Conservation (phyloP, 768 basidiomycete genomes). For the Russula emetica region DNA sequence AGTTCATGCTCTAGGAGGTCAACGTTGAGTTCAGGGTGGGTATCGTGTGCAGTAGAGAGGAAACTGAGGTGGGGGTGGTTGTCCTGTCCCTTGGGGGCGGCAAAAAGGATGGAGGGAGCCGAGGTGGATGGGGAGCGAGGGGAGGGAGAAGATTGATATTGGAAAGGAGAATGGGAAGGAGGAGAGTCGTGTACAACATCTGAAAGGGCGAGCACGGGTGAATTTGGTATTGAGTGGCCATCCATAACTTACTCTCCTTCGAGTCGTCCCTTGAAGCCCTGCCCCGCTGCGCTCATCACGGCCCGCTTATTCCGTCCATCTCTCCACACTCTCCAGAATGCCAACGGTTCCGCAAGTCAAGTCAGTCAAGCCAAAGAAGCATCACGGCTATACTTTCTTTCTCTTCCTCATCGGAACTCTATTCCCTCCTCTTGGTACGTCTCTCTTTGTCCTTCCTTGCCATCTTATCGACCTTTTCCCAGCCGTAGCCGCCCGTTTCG, state of each 20-base stretch:
- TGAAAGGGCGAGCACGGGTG: conserved; percentile 65
- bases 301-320: not conserved
- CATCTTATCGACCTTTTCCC: conserved; percentile 14
- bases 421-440: conserved; percentile 83
- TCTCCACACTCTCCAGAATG: not conserved
- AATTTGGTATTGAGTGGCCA: conserved; percentile 36
- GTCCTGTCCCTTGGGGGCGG: conserved; percentile 26
- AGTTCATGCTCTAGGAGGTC: conserved; percentile 65
- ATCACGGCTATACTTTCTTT: conserved; percentile 78
- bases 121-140: conserved; percentile 19
- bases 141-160: conserved; percentile 31
- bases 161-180: conserved; percentile 46
- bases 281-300: not conserved
- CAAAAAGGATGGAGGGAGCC: conserved; percentile 26
- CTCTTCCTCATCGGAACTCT: conserved; percentile 88
- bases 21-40: conserved; percentile 37
- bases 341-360: conserved; percentile 12
- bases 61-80: conserved; percentile 34
- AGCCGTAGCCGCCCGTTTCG: conserved; percentile 94
- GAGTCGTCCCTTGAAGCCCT: not conserved
- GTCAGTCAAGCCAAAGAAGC: conserved; percentile 55
- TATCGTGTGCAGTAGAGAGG: conserved; percentile 38
- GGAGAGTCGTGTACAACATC: conserved; percentile 83
- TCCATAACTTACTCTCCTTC: not conserved
- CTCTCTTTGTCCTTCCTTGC: conserved; percentile 7